Base-by-base conservation (phyloP, 2,329 filamentous ascomycete species). In the Phialophora chinensis region DNA sequence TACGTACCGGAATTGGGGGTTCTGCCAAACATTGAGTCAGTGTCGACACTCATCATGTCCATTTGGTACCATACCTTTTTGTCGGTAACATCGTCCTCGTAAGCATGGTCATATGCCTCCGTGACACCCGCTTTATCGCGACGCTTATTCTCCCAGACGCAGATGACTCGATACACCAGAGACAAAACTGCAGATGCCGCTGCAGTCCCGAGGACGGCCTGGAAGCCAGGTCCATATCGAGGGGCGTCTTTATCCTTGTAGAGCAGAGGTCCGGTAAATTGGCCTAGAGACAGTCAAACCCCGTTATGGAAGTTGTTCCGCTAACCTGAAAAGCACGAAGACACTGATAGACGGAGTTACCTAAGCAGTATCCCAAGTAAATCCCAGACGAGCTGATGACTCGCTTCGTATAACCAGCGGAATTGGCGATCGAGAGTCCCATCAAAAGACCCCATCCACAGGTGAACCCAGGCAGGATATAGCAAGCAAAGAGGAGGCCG, bases 81-180 rank as follows among this genome's bases (percentile, higher is more conserved):
- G 69, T 85, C 82, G 7, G 82, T 85, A 53, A 83, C 74, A 66
- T 84, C 82, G 72, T 85, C 82, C 58, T 85, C 81, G 63, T 83
- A 85, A 0, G 83, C 83, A 71, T 84, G 78, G 52, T 85, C 83
- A 56, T 79, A 85, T 1, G 77, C 81, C 72, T 85, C 82, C 17
- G 75, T 63, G 8, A 75, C 77, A 74, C 65, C 61, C 4, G 38
- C n/a, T 42, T 35, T 49, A n/a, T 67, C 65, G 17, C 65, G 49
- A n/a, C 33, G 44, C 23, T 58, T 53, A 57, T 67, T 67, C 57
- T 64, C 62, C 65, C 75, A 17, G 80, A 60, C 35, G 35, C 61
- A 64, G 35, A 65, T 29, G 44, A 53, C 57, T 25, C 65, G 47
- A 35, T 67, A 67, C 10, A 61, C 55, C 12, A 64, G 12, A 4